Evolutionary conservation across 345 rosid species (phyloP), one percentile per base, ranked within the genome.

Genomic region (Sonneratia alba): DNA sequence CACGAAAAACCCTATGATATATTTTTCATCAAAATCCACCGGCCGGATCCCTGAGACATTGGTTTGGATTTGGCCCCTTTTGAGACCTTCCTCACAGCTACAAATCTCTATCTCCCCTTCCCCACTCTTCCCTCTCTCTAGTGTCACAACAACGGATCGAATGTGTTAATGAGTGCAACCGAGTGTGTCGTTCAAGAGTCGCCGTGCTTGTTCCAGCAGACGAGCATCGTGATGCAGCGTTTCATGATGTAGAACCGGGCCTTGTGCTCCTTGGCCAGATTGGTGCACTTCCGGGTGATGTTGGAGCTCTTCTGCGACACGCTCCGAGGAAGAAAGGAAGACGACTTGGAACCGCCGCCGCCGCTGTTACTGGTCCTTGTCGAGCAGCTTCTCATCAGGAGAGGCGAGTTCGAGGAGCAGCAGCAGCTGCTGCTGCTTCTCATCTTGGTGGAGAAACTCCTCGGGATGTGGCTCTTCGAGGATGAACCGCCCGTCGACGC

Each of bases 231-330:
- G 7, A 76, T 66, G 48, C 79, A 76, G 48, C 79, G 75, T 42
- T 71, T 76, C 62, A 76, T 61, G 75, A 76, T 76, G 75, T 76
- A 76, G 71, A 76, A 61, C 63, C 59, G 59, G 24, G 79, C 67
- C 79, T 70, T 76, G 47, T 76, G 79, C 56, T 76, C 79, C 57
- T 68, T 76, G 36, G 79, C 79, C 49, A 76, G 4, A 75, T 57
- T 59, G 67, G 75, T 72, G 75, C 79, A 76, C 68, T 62, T 76
- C 72, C 61, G 66, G 27, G 62, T 55, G 40, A 76, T 45, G 68
- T 71, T 61, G 45, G 75, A 76, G 27, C 71, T 36, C 38, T 68
- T 71, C 47, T 72, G 71, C 42, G 79, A 76, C 68, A 68, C 18
- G 47, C 78, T 76, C 66, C 74, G 71, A 5, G 78, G 66, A 18